Evolutionary conservation across 306 rosid genomes (phyloP).

Genomic region (Prunus mume): DNA sequence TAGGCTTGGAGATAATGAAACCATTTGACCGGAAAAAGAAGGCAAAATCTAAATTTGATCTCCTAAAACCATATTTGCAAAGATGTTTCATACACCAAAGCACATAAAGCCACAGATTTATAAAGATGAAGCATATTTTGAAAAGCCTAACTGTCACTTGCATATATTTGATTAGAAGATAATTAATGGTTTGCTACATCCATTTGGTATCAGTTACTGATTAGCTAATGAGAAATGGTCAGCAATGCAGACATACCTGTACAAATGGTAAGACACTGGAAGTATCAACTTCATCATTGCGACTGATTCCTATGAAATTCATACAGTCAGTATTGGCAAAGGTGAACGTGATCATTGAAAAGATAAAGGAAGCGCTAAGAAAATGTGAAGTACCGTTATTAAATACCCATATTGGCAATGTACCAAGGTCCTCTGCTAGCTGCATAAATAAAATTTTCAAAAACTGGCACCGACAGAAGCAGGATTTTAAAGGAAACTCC

Average conservation of each 20-base stretch:
- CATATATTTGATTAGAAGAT: neutral
- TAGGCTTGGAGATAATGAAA: neutral
- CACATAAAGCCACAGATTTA: neutral
- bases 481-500: neutral
- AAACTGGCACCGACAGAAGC: neutral
- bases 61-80: neutral
- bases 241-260: slow-evolving; percentile 42
- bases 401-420: slow-evolving; percentile 90
- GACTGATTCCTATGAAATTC: slow-evolving; percentile 69
- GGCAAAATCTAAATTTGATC: neutral
- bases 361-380: slow-evolving; percentile 11
- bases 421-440: slow-evolving; percentile 83
- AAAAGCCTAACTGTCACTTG: neutral
- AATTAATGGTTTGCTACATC: neutral
- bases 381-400: slow-evolving; percentile 63
- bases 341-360: neutral
- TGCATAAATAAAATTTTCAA: slow-evolving; percentile 31
- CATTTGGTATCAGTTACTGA: neutral
- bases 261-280: slow-evolving; percentile 58
- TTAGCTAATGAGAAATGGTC: neutral
- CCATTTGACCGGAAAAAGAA: neutral
- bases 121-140: neutral
- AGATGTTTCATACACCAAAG: neutral
- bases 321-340: slow-evolving; percentile 25
- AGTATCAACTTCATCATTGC: slow-evolving; percentile 62